Base-by-base conservation (phyloP, 2,329 filamentous ascomycete species). In the Volutella citrinella region DNA sequence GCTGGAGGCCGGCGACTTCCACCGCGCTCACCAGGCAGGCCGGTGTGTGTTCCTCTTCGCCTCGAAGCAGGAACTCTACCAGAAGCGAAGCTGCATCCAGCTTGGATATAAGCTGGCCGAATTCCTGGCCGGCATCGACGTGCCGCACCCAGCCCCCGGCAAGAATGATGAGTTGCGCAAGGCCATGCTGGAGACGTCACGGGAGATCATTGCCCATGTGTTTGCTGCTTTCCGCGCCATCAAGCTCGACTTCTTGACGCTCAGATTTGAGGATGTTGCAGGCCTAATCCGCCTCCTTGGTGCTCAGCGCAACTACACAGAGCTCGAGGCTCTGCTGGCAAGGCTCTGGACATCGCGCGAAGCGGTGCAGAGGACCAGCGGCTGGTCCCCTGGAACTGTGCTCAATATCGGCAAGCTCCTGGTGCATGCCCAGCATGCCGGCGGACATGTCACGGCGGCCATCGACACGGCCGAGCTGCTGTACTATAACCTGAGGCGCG, bases 61-160 rank as follows among this genome's bases (percentile, higher is more conserved):
- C 5, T 52, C 61, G 28, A 51, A 56, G 17, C 64, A 67, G 32
- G 55, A 58, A 16, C 61, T 67, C 23, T 73, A 72, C 43, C 54
- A 60, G 22, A 52, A 54, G 19, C 40, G 55, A 2, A 48, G 56
- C 13, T 61, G 59, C 32, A 63, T 71, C 30, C 57, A 57, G 13
- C 60, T 64, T 32, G 68, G 67, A 12, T 70, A 71, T 53, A 62
- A 63, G 42, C 54, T 74, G 7, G 68, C 69, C 10, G 60, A 65
- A 26, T 51, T 62, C 14, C 54, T 72, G 28, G 66, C 67, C 4
- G 65, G 66, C 15, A 62, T 65, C 27, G 61, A 62, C 17, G 51
- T 59, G 7, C 48, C 48, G 17, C 52, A 49, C 31, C 61, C 54
- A 19, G 50, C 49, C n/a, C 52, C 52, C 14, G 36, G 54, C 5